These are phyloP conservation scores for Nematocida minor DNA, from an alignment of 371 early-diverging fungal species.

Conservation along the genomic window DNA sequence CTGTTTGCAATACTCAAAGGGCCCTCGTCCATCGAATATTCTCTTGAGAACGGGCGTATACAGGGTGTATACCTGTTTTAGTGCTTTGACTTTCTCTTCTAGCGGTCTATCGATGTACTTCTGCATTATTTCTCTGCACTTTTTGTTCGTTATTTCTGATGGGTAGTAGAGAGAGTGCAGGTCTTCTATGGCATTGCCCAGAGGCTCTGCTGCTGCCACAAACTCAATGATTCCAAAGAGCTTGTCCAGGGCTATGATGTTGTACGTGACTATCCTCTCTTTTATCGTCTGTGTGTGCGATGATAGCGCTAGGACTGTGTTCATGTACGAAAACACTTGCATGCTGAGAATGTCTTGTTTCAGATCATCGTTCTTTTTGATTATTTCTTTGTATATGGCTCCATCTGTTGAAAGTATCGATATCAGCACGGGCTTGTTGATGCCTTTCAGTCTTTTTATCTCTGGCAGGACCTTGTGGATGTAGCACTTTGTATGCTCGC, in stretches of 20 bases:
- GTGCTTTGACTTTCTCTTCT: background rate
- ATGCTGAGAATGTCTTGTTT: slow-evolving; percentile 47
- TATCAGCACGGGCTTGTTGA: slow-evolving; percentile 32
- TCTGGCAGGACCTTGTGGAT: slow-evolving; percentile 1
- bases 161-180: slow-evolving; percentile 15
- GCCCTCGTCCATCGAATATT: slow-evolving; percentile 46
- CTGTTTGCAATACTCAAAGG: slow-evolving; percentile 71
- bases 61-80: background rate
- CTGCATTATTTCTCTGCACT: slow-evolving; percentile 15
- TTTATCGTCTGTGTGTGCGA: background rate
- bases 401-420: slow-evolving; percentile 31
- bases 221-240: slow-evolving; percentile 44
- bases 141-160: background rate
- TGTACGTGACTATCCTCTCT: slow-evolving; percentile 34
- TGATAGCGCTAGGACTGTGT: slow-evolving; percentile 1
- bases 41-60: slow-evolving; percentile 33
- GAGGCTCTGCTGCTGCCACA: slow-evolving; percentile 16
- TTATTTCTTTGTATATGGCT: slow-evolving; percentile 38
- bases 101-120: background rate
- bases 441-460: slow-evolving; percentile 24
- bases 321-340: slow-evolving; percentile 44
- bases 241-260: slow-evolving; percentile 40
- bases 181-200: slow-evolving; percentile 12
- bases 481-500: background rate
- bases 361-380: slow-evolving; percentile 46